phyloP scores from a whole-genome alignment of 2,329 filamentous ascomycete species.

The Aspergillus thermomutatus region DNA sequence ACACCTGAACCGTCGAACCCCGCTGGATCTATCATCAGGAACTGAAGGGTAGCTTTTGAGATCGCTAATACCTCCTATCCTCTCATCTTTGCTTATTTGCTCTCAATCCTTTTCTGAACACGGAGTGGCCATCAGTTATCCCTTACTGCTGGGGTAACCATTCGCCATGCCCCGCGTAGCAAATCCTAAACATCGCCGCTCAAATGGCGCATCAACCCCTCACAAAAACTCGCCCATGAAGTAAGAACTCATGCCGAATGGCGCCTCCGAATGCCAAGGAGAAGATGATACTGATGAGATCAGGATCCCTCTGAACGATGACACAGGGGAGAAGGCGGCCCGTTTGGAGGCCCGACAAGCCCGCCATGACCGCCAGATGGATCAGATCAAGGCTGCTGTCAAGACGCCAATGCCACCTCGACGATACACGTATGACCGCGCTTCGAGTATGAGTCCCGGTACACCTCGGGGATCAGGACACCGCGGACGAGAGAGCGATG shows the following conservation, averaged over 20 bases:
- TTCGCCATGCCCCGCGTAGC: slow-evolving; percentile 55
- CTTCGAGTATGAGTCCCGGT: slow-evolving; percentile 44
- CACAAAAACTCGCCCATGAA: slow-evolving; percentile 52
- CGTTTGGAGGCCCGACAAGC: slow-evolving; percentile 84
- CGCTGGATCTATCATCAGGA: not conserved
- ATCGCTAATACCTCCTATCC: not conserved
- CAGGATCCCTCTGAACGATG: slow-evolving; percentile 94
- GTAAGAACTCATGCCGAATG: slow-evolving; percentile 27
- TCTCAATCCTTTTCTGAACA: not conserved
- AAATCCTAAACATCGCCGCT: slow-evolving; percentile 45
- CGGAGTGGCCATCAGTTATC: slow-evolving; percentile 10
- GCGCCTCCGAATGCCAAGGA: not conserved
- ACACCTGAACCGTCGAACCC: not conserved
- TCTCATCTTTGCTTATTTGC: not conserved
- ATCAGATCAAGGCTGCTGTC: slow-evolving; percentile 78
- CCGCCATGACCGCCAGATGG: slow-evolving; percentile 85
- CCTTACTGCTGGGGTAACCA: slow-evolving; percentile 25
- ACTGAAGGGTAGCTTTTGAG: not conserved
- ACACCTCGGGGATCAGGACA: slow-evolving; percentile 45
- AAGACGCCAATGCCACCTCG: slow-evolving; percentile 42
- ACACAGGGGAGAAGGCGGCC: slow-evolving; percentile 84
- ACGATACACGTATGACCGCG: slow-evolving; percentile 37
- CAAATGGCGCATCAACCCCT: slow-evolving; percentile 48
- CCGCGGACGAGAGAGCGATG: slow-evolving; percentile 44
- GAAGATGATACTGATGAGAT: slow-evolving; percentile 13